Evolutionary conservation across 257 asterid genomes (phyloP).

Genomic region (Solanum tarijense): DNA sequence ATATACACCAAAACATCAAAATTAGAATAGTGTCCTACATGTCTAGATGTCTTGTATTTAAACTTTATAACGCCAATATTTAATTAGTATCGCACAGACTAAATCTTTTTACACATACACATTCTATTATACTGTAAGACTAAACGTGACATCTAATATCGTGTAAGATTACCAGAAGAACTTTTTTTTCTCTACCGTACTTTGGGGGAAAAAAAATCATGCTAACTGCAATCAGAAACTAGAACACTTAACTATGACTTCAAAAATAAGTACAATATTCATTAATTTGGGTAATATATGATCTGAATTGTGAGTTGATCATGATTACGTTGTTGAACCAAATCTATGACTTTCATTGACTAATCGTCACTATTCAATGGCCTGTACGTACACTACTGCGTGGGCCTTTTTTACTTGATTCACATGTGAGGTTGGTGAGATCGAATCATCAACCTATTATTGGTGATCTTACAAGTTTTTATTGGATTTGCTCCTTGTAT

Average conservation of each 20-base stretch:
- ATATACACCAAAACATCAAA: not conserved
- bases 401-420: conserved; percentile 23
- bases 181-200: not conserved
- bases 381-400: not conserved
- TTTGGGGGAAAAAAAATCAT: not conserved
- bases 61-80: not conserved
- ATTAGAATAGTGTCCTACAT: not conserved
- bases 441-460: conserved; percentile 28
- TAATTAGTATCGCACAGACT: not conserved
- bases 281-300: not conserved
- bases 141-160: not conserved
- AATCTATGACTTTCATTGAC: not conserved
- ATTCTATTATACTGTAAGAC: not conserved
- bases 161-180: not conserved
- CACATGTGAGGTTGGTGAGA: conserved; percentile 36
- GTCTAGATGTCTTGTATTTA: not conserved
- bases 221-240: not conserved
- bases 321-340: not conserved
- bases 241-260: not conserved
- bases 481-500: not conserved
- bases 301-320: not conserved
- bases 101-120: not conserved
- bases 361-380: conserved; percentile 16
- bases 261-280: not conserved
- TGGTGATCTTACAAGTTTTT: not conserved